Evolutionary conservation across 2,329 filamentous ascomycete genomes (phyloP).

Genomic region (Aspergillus calidoustus): DNA sequence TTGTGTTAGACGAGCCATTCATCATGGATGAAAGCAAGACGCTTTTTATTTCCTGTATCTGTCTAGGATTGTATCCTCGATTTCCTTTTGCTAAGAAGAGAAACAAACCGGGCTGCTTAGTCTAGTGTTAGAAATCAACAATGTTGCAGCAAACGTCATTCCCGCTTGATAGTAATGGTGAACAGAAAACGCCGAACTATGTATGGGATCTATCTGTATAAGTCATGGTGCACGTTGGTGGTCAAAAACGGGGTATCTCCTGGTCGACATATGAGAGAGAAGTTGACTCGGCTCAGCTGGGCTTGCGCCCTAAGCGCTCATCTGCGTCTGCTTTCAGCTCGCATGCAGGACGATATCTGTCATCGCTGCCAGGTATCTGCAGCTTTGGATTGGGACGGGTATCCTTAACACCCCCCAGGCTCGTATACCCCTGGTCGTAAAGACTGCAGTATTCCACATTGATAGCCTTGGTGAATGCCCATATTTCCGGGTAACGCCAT

Average conservation of each 20-base stretch:
- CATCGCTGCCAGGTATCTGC: slow-evolving; percentile 38
- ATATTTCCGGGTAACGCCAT: slow-evolving; percentile 96
- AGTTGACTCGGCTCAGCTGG: slow-evolving; percentile 47
- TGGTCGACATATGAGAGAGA: neutral
- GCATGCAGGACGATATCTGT: slow-evolving; percentile 72
- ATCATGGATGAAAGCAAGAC: slow-evolving; percentile 15
- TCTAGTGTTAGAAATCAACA: slow-evolving; percentile 15
- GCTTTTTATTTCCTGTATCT: slow-evolving; percentile 30
- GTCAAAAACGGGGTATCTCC: neutral
- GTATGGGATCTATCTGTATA: slow-evolving; percentile 7
- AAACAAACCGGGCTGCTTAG: slow-evolving; percentile 17
- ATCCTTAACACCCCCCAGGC: slow-evolving; percentile 85
- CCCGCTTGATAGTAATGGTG: neutral
- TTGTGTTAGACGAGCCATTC: slow-evolving; percentile 12
- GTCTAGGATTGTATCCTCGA: slow-evolving; percentile 29
- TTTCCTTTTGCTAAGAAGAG: slow-evolving; percentile 13
- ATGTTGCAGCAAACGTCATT: slow-evolving; percentile 3
- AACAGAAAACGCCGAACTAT: slow-evolving; percentile 3
- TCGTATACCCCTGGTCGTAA: slow-evolving; percentile 90
- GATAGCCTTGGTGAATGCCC: slow-evolving; percentile 77
- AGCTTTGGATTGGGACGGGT: slow-evolving; percentile 87
- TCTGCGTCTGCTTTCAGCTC: slow-evolving; percentile 75
- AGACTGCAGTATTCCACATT: slow-evolving; percentile 81
- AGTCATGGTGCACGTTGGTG: neutral
- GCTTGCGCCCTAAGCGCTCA: slow-evolving; percentile 71